Conservation (phyloP, 805 yeast genomes). For the Candida germanica region DNA sequence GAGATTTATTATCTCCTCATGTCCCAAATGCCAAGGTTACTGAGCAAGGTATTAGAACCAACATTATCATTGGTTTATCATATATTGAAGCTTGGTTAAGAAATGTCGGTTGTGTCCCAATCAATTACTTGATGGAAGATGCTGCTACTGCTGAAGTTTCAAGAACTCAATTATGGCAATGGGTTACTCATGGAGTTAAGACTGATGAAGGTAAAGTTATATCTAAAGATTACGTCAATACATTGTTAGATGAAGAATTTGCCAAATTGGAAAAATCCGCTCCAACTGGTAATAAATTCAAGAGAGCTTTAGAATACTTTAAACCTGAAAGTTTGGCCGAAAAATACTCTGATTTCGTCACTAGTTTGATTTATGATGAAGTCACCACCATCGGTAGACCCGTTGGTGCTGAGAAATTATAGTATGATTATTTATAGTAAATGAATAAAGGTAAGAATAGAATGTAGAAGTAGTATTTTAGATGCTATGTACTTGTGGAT, state of each 20-base stretch:
- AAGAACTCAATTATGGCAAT: slow-evolving; percentile 76
- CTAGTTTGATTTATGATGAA: slow-evolving; percentile 73
- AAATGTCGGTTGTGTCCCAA: slow-evolving; percentile 83
- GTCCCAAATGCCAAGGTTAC: slow-evolving; percentile 65
- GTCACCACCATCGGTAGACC: slow-evolving; percentile 54
- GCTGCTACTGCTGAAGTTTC: slow-evolving; percentile 90
- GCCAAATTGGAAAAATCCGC: slow-evolving; percentile 47
- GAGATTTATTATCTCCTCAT: slow-evolving; percentile 60
- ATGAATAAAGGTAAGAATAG: too few relatives aligned
- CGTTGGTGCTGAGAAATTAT: slow-evolving; percentile 39
- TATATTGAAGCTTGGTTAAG: slow-evolving; percentile 87
- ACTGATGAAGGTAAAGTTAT: slow-evolving; percentile 57
- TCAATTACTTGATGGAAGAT: slow-evolving; percentile 83
- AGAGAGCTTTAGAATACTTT: slow-evolving; percentile 66
- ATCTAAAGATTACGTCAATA: slow-evolving; percentile 56
- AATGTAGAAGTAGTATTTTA: not conserved
- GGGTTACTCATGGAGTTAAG: slow-evolving; percentile 71
- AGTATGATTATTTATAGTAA: slow-evolving; percentile 10
- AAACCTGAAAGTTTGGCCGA: slow-evolving; percentile 71
- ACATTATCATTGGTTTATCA: slow-evolving; percentile 71
- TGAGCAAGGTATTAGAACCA: slow-evolving; percentile 65
- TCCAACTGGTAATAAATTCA: slow-evolving; percentile 62
- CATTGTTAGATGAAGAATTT: slow-evolving; percentile 61
- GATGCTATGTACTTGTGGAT: too few relatives aligned
- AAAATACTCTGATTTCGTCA: slow-evolving; percentile 72